phyloP scores from a whole-genome alignment of 1,284 basidiomycete species.

The Cutaneotrichosporon cavernicola region DNA sequence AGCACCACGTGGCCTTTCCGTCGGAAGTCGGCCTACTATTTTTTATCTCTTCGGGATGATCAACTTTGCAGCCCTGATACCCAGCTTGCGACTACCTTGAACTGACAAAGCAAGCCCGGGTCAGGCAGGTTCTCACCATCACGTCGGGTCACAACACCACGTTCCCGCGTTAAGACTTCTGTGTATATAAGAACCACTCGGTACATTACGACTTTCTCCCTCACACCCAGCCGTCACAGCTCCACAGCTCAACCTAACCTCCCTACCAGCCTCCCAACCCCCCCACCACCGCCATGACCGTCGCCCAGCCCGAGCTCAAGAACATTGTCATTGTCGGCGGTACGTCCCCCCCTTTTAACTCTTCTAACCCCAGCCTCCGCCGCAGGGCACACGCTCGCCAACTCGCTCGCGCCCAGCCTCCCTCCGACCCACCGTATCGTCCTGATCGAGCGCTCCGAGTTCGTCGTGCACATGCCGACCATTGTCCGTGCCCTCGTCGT shows the following conservation, averaged over 20 bases:
- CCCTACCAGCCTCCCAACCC: neutral
- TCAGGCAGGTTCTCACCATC: too few relatives aligned
- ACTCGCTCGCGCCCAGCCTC: conserved; percentile 41
- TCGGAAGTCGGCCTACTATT: neutral
- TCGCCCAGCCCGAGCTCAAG: conserved; percentile 21
- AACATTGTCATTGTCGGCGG: conserved; percentile 47
- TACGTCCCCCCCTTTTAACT: conserved; percentile 17
- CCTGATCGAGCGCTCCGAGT: conserved; percentile 52
- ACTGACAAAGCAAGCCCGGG: too few relatives aligned
- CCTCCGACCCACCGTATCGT: conserved; percentile 52
- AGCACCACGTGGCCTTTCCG: neutral
- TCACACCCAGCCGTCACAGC: neutral
- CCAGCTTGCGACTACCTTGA: too few relatives aligned
- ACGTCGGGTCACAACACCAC: too few relatives aligned
- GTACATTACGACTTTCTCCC: too few relatives aligned
- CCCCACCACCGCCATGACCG: neutral
- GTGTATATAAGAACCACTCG: neutral
- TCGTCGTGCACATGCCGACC: conserved; percentile 48
- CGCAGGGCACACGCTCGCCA: conserved; percentile 44
- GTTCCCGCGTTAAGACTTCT: too few relatives aligned
- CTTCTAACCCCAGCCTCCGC: conserved; percentile 33
- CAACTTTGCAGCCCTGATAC: too few relatives aligned
- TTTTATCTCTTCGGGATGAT: neutral
- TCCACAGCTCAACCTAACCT: neutral
- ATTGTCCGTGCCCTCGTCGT: conserved; percentile 52